Conservation (phyloP, 139 green algal species). For the Raphidocelis subcapitata region DNA sequence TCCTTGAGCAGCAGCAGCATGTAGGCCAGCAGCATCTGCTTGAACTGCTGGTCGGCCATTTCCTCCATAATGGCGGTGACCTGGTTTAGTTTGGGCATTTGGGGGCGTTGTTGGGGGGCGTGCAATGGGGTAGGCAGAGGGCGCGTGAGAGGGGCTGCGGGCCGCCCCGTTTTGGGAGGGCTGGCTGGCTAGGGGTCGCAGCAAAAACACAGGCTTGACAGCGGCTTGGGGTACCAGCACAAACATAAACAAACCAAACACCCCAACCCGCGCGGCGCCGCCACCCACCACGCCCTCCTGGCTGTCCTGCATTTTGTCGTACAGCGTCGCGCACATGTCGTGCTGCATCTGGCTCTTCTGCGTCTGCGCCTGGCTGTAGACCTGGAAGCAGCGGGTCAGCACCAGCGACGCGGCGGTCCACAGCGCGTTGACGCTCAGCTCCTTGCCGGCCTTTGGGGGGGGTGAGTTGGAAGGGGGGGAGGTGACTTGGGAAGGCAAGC, state of each 20-base stretch:
- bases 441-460: conserved; percentile 15
- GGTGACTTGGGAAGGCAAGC: too few relatives aligned
- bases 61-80: conserved; percentile 32
- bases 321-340: conserved; percentile 30
- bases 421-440: conserved; percentile 28
- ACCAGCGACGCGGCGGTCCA: conserved; percentile 31
- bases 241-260: too few relatives aligned
- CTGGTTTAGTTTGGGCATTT: too few relatives aligned
- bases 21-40: conserved; percentile 54
- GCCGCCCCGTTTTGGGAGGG: too few relatives aligned
- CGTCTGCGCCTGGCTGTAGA: conserved; percentile 36
- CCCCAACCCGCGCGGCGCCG: background rate
- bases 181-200: too few relatives aligned
- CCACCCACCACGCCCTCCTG: conserved; percentile 34
- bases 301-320: conserved; percentile 41
- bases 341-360: conserved; percentile 33
- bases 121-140: too few relatives aligned
- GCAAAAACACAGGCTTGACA: too few relatives aligned
- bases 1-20: conserved; percentile 39
- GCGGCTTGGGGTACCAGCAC: too few relatives aligned
- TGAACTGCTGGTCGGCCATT: conserved; percentile 59
- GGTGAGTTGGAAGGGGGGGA: too few relatives aligned
- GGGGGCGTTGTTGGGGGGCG: too few relatives aligned
- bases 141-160: too few relatives aligned
- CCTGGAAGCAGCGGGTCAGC: conserved; percentile 28